phyloP scores from a whole-genome alignment of 257 asterid species.

The Lithospermum erythrorhizon region DNA sequence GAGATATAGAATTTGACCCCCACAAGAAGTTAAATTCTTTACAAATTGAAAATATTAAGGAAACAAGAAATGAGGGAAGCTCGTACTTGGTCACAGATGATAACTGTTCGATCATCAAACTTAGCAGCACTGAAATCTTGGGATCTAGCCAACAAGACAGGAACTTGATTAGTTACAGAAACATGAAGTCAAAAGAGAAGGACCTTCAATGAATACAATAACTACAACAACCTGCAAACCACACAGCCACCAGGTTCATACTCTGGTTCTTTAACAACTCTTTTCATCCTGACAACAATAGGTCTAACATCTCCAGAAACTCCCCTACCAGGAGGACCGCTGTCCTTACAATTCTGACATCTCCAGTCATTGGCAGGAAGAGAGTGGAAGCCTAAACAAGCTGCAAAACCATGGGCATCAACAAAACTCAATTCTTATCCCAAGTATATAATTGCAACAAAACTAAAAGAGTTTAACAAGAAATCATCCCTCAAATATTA shows the following conservation, averaged over 20 bases:
- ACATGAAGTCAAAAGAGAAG: neutral
- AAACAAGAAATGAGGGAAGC: conserved; percentile 1
- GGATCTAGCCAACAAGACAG: conserved; percentile 36
- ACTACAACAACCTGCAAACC: conserved; percentile 77
- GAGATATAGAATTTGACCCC: conserved; percentile 1
- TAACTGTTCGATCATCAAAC: conserved; percentile 88
- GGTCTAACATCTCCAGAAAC: conserved; percentile 53
- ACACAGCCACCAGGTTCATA: conserved; percentile 88
- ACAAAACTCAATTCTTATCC: conserved; percentile 6
- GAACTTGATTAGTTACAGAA: conserved; percentile 8
- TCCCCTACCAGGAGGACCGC: conserved; percentile 47
- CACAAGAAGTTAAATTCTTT: neutral
- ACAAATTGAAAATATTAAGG: neutral
- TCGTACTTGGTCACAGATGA: conserved; percentile 87
- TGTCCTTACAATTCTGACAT: conserved; percentile 77
- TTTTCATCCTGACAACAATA: conserved; percentile 53
- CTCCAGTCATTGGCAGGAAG: conserved; percentile 56
- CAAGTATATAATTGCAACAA: neutral
- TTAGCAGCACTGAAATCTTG: conserved; percentile 88
- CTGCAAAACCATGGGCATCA: conserved; percentile 36
- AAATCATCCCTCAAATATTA: neutral
- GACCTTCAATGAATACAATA: conserved; percentile 2
- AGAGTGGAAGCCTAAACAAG: conserved; percentile 61
- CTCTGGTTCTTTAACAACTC: conserved; percentile 86
- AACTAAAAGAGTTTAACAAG: conserved; percentile 1